Evolutionary conservation across 768 basidiomycete species (phyloP).

Genomic region (Neoboletus subvelutipes): DNA sequence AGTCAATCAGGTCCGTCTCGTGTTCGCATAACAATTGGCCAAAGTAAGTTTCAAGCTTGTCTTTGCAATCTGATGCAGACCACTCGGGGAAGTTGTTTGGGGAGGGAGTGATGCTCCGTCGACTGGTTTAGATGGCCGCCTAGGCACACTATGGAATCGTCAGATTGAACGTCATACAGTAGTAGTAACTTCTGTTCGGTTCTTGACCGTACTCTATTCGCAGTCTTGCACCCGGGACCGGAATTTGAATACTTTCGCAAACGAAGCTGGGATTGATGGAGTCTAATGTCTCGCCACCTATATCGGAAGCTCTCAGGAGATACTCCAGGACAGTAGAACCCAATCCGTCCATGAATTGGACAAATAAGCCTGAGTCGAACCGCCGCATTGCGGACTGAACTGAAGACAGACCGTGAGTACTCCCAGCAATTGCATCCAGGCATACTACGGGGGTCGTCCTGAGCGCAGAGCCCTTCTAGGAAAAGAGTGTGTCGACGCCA

Average conservation of each 20-base stretch:
- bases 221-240: too few relatives aligned
- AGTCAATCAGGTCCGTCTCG: constrained; percentile 34
- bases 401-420: constrained; percentile 36
- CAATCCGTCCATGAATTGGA: constrained; percentile 42
- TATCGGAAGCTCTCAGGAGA: constrained; percentile 36
- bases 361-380: too few relatives aligned
- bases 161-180: constrained; percentile 59
- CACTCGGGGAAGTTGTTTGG: too few relatives aligned
- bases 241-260: too few relatives aligned
- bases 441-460: constrained; percentile 40
- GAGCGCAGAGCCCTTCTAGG: constrained; percentile 45
- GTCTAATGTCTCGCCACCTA: too few relatives aligned
- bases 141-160: constrained; percentile 49
- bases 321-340: constrained; percentile 38
- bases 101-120: constrained; percentile 45
- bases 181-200: too few relatives aligned
- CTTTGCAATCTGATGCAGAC: constrained; percentile 34
- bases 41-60: constrained; percentile 21
- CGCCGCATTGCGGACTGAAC: constrained; percentile 42
- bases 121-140: constrained; percentile 50
- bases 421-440: constrained; percentile 37
- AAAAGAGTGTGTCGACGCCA: too few relatives aligned
- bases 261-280: too few relatives aligned
- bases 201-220: too few relatives aligned
- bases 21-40: constrained; percentile 16